Evolutionary conservation across 2,329 filamentous ascomycete species (phyloP).

Genomic region (Nemania sp.): DNA sequence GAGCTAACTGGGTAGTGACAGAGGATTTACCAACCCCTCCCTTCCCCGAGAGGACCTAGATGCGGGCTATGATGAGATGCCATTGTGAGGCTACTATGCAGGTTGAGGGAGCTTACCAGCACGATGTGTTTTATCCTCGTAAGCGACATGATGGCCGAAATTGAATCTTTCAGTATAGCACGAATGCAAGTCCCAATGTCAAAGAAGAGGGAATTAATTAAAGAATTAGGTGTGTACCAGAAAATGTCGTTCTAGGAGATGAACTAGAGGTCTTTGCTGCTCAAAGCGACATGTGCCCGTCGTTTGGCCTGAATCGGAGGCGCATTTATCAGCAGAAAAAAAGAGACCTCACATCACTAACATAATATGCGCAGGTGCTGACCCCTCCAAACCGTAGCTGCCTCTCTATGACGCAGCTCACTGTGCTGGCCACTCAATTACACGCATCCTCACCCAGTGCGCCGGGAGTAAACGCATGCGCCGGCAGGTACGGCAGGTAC

Average conservation of each 20-base stretch:
- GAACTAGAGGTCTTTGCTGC: conserved; percentile 4
- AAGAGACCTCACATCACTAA: conserved; percentile 10
- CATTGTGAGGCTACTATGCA: conserved; percentile 3
- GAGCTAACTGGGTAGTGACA: conserved; percentile 92
- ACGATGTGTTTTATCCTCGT: conserved; percentile 76
- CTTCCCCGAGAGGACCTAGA: conserved; percentile 85
- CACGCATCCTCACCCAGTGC: too few species aligned
- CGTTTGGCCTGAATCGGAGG: conserved; percentile 20
- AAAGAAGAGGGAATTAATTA: not conserved
- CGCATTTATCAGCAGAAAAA: conserved; percentile 30
- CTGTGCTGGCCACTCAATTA: too few species aligned
- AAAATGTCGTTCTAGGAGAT: not conserved
- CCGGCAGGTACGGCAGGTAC: not conserved
- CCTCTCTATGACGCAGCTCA: conserved; percentile 22
- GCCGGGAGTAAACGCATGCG: too few species aligned
- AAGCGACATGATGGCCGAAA: conserved; percentile 59
- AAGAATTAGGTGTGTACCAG: not conserved
- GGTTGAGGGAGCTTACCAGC: conserved; percentile 56
- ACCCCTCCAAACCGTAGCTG: conserved; percentile 17
- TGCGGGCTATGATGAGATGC: conserved; percentile 5
- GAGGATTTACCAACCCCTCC: conserved; percentile 98
- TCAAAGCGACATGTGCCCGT: not conserved
- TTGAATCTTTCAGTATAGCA: not conserved
- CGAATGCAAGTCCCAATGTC: not conserved
- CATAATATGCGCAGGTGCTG: not conserved